Evolutionary conservation across 306 rosid genomes (phyloP).

Genomic region (Vicia villosa): DNA sequence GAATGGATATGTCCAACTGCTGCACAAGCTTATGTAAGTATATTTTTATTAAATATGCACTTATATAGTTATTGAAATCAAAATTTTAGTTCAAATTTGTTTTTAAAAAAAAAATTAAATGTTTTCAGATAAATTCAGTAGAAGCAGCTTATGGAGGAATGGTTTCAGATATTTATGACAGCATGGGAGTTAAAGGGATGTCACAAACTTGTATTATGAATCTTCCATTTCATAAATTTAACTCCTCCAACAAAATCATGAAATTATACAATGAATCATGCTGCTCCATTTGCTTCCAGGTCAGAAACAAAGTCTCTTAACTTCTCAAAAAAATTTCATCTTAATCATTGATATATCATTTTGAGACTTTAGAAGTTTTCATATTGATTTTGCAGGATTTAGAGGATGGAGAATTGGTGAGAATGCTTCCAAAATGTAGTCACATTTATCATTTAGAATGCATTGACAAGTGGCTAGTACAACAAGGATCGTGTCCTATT

Average conservation of each 20-base stretch:
- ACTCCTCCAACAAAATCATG: constrained; percentile 27
- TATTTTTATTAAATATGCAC: too few relatives aligned
- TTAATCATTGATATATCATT: not conserved
- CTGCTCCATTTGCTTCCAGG: constrained; percentile 57
- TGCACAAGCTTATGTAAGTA: constrained; percentile 46
- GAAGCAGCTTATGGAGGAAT: constrained; percentile 36
- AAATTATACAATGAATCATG: constrained; percentile 29
- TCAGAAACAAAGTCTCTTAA: constrained; percentile 15
- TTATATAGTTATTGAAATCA: too few relatives aligned
- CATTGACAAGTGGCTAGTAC: constrained; percentile 50
- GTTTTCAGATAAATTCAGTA: constrained; percentile 39
- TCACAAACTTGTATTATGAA: constrained; percentile 30
- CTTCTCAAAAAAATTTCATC: not conserved
- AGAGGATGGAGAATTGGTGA: constrained; percentile 47
- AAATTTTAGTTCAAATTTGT: too few relatives aligned
- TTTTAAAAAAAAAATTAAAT: not conserved
- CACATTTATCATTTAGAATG: constrained; percentile 49
- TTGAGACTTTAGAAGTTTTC: too few relatives aligned
- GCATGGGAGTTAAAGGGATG: constrained; percentile 33
- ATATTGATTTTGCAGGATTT: constrained; percentile 40
- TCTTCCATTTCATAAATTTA: constrained; percentile 41
- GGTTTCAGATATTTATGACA: constrained; percentile 41
- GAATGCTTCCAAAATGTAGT: constrained; percentile 48
- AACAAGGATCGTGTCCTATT: constrained; percentile 49
- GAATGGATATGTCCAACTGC: constrained; percentile 49